Evolutionary conservation across 2,329 filamentous ascomycete species (phyloP), one percentile per base, ranked within the genome.

Genomic region (Colletotrichum ledebouriae): DNA sequence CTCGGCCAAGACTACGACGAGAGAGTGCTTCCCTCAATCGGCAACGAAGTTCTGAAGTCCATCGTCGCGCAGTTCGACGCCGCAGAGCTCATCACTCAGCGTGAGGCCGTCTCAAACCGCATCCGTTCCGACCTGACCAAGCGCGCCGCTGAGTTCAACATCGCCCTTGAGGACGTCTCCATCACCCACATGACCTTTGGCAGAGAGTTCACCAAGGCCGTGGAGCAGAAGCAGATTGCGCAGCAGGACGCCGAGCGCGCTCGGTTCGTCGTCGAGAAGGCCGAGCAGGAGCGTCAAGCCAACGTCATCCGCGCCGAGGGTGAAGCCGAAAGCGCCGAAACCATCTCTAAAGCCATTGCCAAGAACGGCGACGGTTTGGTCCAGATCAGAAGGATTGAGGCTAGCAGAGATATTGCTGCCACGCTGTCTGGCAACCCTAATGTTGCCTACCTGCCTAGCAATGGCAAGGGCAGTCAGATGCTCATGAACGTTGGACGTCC

Each of bases 111-210:
- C 76, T 95, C 92, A 72, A 92, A 98, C 82, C 92, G 94, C 76
- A 99, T 99, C 86, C 94, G 93, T 70, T 87, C 88, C 74, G 96
- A 99, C 80, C 90, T 99, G 57, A 91, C 96, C 78, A 94, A 92
- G 84, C 94, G 96, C 76, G 96, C 96, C 55, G 85, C 91, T 76
- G 96, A 99, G 82, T 99, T 99, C 90, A 97, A 99, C 87, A 99
- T 99, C 78, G 94, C 94, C 33, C 93, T 99, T 61, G 96, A 99
- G 83, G 96, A 99, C 78, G 96, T 99, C 69, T 97, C 94, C 78
- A 99, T 99, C 82, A 99, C 96, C 70, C 96, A 99, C 87, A 99
- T 99, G 96, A 99, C 96, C 60, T 99, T 99, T 79, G 96, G 96
- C 75, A 95, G 95, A 82, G 96, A 99, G 83, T 99, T 99, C 87